Evolutionary conservation across 2,329 filamentous ascomycete genomes (phyloP).

Genomic region (Trematosphaeria pertusa): DNA sequence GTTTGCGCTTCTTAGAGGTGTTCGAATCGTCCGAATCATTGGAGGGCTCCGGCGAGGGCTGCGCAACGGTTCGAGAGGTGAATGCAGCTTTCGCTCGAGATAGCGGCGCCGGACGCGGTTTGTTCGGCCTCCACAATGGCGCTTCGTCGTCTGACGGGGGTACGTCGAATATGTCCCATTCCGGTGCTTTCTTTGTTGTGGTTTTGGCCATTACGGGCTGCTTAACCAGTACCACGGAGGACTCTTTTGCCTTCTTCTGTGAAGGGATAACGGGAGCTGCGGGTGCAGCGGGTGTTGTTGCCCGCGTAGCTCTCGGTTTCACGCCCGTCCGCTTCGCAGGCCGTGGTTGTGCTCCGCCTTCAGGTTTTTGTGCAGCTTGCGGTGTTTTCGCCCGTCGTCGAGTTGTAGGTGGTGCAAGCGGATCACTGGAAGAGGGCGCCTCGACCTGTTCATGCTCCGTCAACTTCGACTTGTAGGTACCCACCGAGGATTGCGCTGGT

Average conservation of each 20-base stretch:
- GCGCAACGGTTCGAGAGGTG: neutral
- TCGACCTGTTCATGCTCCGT: neutral
- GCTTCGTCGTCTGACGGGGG: constrained; percentile 36
- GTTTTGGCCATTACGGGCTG: neutral
- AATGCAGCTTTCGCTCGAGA: constrained; percentile 10
- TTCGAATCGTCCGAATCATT: constrained; percentile 39
- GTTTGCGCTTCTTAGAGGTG: constrained; percentile 40
- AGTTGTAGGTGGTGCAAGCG: neutral
- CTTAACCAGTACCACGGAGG: neutral
- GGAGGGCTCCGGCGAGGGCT: constrained; percentile 14
- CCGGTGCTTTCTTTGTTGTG: neutral
- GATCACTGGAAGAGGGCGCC: neutral
- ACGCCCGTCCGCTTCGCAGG: neutral
- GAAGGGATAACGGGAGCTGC: no score
- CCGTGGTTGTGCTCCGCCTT: neutral
- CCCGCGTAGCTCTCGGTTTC: neutral
- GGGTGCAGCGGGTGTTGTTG: neutral
- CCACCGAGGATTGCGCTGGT: neutral
- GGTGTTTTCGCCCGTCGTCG: neutral
- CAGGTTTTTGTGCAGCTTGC: neutral
- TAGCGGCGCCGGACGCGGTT: constrained; percentile 20
- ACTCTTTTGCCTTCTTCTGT: neutral
- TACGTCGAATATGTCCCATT: constrained; percentile 21
- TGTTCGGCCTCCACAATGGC: constrained; percentile 21
- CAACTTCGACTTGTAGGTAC: neutral